Conservation (phyloP, 164 flowering plant genomes). For the Chimonanthus praecox region DNA sequence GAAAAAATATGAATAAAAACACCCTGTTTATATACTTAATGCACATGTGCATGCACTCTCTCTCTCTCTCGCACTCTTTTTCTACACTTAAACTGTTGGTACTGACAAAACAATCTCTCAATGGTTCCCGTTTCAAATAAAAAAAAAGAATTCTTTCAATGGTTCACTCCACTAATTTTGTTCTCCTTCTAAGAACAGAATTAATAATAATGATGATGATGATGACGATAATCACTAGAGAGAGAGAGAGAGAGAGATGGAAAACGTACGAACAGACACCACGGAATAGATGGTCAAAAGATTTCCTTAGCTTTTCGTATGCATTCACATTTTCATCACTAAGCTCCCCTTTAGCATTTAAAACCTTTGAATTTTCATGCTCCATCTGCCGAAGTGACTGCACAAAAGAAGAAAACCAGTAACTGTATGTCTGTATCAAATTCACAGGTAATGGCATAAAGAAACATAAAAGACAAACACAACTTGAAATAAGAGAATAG, state of each 20-base stretch:
- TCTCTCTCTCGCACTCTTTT: too few relatives aligned
- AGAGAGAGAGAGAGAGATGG: neutral
- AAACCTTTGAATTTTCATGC: conserved; percentile 81
- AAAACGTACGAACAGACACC: conserved; percentile 80
- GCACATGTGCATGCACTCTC: neutral
- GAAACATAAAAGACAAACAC: neutral
- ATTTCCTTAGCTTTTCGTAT: conserved; percentile 90
- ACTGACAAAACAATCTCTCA: neutral
- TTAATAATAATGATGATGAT: too few relatives aligned
- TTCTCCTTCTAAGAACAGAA: too few relatives aligned
- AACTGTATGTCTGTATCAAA: neutral
- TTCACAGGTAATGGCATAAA: neutral
- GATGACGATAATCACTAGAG: neutral
- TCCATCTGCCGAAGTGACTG: conserved; percentile 94
- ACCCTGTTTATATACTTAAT: too few relatives aligned
- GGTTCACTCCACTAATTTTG: too few relatives aligned
- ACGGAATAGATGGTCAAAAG: conserved; percentile 82
- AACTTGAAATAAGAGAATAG: neutral
- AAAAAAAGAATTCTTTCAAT: too few relatives aligned
- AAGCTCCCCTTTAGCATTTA: conserved; percentile 95
- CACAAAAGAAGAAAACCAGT: conserved; percentile 4
- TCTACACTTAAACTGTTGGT: too few relatives aligned
- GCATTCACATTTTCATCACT: conserved; percentile 80
- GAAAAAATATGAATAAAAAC: too few relatives aligned
- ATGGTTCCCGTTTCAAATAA: neutral